Base-by-base conservation (phyloP, 768 basidiomycete species). In the Steccherinum ochraceum region DNA sequence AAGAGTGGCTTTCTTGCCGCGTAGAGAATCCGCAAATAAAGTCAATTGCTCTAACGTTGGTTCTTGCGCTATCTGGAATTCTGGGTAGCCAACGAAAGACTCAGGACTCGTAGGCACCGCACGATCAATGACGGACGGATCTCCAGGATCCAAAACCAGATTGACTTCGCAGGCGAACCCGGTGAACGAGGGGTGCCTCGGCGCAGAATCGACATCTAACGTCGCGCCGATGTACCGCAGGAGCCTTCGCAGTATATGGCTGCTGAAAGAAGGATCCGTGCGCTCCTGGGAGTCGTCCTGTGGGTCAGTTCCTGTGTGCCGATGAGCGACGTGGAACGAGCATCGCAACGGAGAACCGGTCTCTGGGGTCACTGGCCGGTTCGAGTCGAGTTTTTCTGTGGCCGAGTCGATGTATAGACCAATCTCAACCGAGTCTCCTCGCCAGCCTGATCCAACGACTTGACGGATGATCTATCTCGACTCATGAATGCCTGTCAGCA, bases 351-450 rank as follows among this genome's bases (percentile, higher is more conserved):
- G 74, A 4, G 66, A 71, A 30, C 68, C 67, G 12, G 55, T 51
- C 46, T 59, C 64, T 44, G 52, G 56, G 4, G 42, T 40, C 40
- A 46, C 25, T n/a, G n/a, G n/a, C 40, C 57, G 30, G 46, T 39
- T 24, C 39, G 7, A 43, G 16, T 51, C 47, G 2, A 51, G 19
- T 3, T n/a, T 45, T 23, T 25, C 49, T 4, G 49, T 19, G 23
- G 50, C 54, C 2, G 49, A 27, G 24, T 49, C 49, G n/a, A 89
- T 70, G 53, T 79, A 76, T 19, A 97, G 76, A 5, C 94, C 92
- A 50, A 96, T 67, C 61, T 95, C 93, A 43, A 97, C 78, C 26
- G 86, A 82, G 63, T 96, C 94, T 12, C 89, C 89, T 27, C 64
- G 70, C 44, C 71, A 71, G n/a, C 89, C 74, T 25, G 81, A 80